A percentile compares a stretch with the other conserved stretches of the same genome.
phyloP scores from a whole-genome alignment of 768 basidiomycete genomes.

The Tylopilus felleus region DNA sequence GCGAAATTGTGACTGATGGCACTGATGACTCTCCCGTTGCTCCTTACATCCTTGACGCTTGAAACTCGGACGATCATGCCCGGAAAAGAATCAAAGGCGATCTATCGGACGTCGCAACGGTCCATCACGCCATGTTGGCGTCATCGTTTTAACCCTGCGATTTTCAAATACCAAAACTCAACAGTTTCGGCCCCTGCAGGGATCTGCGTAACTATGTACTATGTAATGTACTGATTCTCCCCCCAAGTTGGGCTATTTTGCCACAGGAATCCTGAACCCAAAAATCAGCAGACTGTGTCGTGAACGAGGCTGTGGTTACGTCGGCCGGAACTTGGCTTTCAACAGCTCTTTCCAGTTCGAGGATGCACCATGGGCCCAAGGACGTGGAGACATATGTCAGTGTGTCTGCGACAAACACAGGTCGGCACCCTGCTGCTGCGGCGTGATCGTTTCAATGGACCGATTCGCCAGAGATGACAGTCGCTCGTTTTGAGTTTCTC shows the following conservation, averaged over 20 bases:
- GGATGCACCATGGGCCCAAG: neutral
- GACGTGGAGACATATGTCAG: neutral
- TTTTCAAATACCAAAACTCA: slow-evolving; percentile 22
- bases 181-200: slow-evolving; percentile 9
- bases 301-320: neutral
- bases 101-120: neutral
- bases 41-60: neutral
- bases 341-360: neutral
- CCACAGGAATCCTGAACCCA: neutral
- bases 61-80: neutral
- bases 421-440: neutral
- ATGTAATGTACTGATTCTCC: too few relatives aligned
- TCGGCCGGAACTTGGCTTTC: slow-evolving; percentile 5
- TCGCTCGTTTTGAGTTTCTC: neutral
- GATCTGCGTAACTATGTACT: neutral
- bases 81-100: neutral
- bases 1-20: neutral
- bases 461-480: neutral
- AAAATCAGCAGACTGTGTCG: neutral
- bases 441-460: neutral
- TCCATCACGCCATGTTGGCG: neutral
- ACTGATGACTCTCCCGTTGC: neutral
- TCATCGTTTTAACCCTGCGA: neutral
- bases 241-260: too few relatives aligned
- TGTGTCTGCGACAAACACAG: neutral